Base-by-base conservation (phyloP, 2,329 filamentous ascomycete species). In the Penicillium rolfsii region DNA sequence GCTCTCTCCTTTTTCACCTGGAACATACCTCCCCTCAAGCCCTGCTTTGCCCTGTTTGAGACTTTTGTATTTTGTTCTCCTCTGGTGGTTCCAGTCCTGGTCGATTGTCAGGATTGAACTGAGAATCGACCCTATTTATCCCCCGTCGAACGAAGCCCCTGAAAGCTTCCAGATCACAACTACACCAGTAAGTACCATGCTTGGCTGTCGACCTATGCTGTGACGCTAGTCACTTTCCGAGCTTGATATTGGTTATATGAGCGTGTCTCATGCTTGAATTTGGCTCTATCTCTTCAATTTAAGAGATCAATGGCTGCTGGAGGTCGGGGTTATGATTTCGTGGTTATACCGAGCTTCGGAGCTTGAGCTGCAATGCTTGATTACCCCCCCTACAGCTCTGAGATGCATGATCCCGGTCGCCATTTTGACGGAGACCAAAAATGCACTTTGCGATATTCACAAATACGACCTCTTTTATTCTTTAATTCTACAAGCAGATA, bases 1-100 rank as follows among this genome's bases (percentile, higher is more conserved):
- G 67, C 62, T 61, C 60, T 64, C 61, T 64, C 60, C 62, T 62
- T 66, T 64, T 65, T 57, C 62, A 19, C 59, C 63, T 58, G 49
- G 4, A 48, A 48, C 26, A n/a, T n/a, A 19, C 50, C 26, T 58
- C 8, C 49, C 30, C 22, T 19, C 45, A 30, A 48, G 8, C 35
- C 30, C 40, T 33, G 14, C 14, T 38, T 64, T 57, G 55, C 52
- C 55, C 52, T 28, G 41, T 45, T 63, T 54, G 38, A 24, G 57
- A 63, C 58, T 62, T 57, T 63, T 69, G 36, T 62, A 62, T 40
- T 52, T 71, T 63, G 19, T 53, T 59, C 45, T 48, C 63, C 63
- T 58, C 28, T 50, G 60, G 50, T 54, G 46, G 28, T 62, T 35
- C 35, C 33, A 40, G 30, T 41, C 28, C 16, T 58, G 50, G 54